phyloP scores from a whole-genome alignment of 768 basidiomycete genomes.

The Pleurotus cornucopiae region DNA sequence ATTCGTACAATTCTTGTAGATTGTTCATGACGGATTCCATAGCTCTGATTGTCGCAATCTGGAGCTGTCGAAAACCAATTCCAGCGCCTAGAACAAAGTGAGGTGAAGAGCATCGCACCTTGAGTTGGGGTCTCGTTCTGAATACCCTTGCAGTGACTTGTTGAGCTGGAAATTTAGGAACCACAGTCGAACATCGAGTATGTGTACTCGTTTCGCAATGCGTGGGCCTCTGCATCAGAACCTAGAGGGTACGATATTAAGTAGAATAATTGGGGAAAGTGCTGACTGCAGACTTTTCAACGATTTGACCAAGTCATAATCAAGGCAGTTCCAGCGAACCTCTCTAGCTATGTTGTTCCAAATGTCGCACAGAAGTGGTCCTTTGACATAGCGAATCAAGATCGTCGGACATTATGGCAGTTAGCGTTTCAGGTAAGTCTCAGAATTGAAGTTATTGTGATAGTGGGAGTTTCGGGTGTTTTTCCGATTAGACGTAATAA shows the following conservation, averaged over 20 bases:
- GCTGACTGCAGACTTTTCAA: slow-evolving; percentile 28
- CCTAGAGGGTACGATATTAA: not conserved
- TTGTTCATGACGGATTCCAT: not conserved
- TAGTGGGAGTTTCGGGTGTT: too few species aligned
- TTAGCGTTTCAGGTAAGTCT: too few species aligned
- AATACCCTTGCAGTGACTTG: slow-evolving; percentile 12
- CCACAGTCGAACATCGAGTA: slow-evolving; percentile 34
- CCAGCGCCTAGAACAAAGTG: not conserved
- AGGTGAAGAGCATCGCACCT: slow-evolving; percentile 1
- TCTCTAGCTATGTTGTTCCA: slow-evolving; percentile 28
- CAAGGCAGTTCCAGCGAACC: slow-evolving; percentile 27
- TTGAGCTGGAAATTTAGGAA: slow-evolving; percentile 31
- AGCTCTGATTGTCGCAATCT: not conserved
- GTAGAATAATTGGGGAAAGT: not conserved
- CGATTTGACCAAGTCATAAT: slow-evolving; percentile 19
- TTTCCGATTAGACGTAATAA: too few species aligned
- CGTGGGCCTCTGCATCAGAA: slow-evolving; percentile 22
- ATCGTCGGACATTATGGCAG: not conserved
- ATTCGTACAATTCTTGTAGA: not conserved
- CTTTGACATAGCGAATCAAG: not conserved
- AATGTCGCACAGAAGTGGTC: slow-evolving; percentile 24
- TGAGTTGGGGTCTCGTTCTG: not conserved
- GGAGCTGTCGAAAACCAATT: not conserved
- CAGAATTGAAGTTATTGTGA: too few species aligned
- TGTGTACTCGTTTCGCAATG: slow-evolving; percentile 26